Percentiles rank a stretch among this genome's conserved stretches.
Evolutionary conservation across 345 rosid genomes (phyloP).

Genomic region (Lepidium sativum): DNA sequence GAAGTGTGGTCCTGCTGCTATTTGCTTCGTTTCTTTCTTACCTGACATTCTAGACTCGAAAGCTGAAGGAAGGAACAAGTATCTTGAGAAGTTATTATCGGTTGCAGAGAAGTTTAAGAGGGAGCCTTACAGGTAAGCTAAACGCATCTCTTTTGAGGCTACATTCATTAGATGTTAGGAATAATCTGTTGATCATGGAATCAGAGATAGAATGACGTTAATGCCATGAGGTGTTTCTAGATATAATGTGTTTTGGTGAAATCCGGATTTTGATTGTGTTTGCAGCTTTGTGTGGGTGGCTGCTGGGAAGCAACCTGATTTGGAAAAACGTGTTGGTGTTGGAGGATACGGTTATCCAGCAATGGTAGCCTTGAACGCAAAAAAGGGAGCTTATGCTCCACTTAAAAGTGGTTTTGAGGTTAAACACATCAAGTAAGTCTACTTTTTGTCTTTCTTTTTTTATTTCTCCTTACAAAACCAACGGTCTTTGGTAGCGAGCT

Average conservation of each 20-base stretch:
- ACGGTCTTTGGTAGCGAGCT: not conserved
- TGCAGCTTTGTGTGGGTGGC: conserved; percentile 93
- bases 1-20: conserved; percentile 88
- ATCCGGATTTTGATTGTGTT: not conserved
- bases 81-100: conserved; percentile 58
- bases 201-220: not conserved
- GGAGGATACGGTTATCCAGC: conserved; percentile 98
- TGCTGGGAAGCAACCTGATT: conserved; percentile 85
- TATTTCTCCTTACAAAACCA: not conserved
- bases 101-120: conserved; percentile 84
- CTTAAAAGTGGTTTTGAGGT: conserved; percentile 88
- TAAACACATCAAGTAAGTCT: conserved; percentile 61
- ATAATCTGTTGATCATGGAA: not conserved
- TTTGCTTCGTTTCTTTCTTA: conserved; percentile 88
- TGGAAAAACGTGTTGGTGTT: conserved; percentile 74
- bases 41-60: conserved; percentile 95
- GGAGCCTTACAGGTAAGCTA: conserved; percentile 68
- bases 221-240: not conserved
- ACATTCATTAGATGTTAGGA: not conserved
- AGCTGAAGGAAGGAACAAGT: conserved; percentile 91
- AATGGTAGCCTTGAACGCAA: conserved; percentile 77
- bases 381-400: conserved; percentile 92
- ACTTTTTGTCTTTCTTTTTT: not conserved
- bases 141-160: not conserved
- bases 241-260: too few relatives aligned